Evolutionary conservation across 2,329 filamentous ascomycete species (phyloP), one percentile per base, ranked within the genome.

Genomic region (Chaetomium sp.): DNA sequence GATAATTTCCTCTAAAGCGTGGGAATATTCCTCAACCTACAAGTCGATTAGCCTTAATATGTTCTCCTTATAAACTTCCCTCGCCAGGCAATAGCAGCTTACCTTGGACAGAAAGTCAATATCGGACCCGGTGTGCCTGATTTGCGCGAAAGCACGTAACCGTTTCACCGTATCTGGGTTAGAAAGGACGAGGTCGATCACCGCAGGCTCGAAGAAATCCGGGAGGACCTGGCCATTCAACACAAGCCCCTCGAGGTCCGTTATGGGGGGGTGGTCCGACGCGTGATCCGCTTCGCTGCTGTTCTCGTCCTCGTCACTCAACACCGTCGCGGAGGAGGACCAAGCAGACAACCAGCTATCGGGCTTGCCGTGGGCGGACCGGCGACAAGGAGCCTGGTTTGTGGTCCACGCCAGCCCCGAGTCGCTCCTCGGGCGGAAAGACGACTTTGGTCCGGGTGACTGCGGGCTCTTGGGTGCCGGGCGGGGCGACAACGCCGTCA

Each of bases 21-120:
- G 67, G 52, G 70, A 69, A 59, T 78, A 79, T 47, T 73, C 69
- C 44, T 78, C 73, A 4, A 76, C 73, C 68, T 73, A 52, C 11
- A n/a, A 10, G 11, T 2, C n/a, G 10, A 2, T 27, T 27, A 27
- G 19, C 19, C 35, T 59, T 19, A 62, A 47, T 32, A 48, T 12
- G 34, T 7, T 6, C 11, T 6, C 5, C 2, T 35, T 1, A 6
- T 10, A 27, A 27, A 27, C 19, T 2, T 3, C 19, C 19, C 19
- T 27, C 19, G 19, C 19, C 19, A 27, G 19, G 3, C 19, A 36
- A 11, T 9, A 4, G 27, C 1, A 1, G 50, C 49, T 38, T 12
- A 77, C 76, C 70, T 76, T 76, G 19, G 72, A 66, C 34, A 79
- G 63, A 58, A 79, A 78, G 52, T 76, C 78, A 55, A 83, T 68